Conservation (phyloP, 2,329 filamentous ascomycete species). For the Bipolaris gigantea region DNA sequence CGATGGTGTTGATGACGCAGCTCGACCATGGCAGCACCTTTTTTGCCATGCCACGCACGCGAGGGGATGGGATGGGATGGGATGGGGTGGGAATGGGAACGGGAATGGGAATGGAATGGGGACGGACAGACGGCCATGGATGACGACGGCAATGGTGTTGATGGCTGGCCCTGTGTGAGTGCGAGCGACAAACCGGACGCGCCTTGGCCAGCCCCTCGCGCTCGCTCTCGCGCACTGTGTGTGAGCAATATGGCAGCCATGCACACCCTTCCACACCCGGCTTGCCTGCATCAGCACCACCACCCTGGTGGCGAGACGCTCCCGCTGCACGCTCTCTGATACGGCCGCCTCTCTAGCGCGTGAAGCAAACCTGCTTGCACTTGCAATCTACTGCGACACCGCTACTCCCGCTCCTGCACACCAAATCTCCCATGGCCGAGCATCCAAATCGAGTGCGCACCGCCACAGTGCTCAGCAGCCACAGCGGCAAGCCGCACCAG, state of each 20-base stretch:
- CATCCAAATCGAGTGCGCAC: conserved; percentile 9
- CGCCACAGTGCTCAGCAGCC: conserved; percentile 31
- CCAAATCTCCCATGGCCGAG: not conserved
- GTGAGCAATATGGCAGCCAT: conserved; percentile 3
- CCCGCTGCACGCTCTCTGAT: not conserved
- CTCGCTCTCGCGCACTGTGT: not conserved
- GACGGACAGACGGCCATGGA: not conserved
- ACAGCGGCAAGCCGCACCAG: conserved; percentile 26
- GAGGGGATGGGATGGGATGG: conserved; percentile 1
- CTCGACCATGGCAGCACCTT: conserved; percentile 12
- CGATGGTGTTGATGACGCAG: conserved; percentile 14
- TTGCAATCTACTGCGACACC: conserved; percentile 12
- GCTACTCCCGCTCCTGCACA: conserved; percentile 3
- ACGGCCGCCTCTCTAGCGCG: not conserved
- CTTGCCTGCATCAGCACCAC: not conserved
- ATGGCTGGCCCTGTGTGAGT: conserved; percentile 9
- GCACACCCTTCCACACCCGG: not conserved
- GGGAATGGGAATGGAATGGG: too few relatives aligned
- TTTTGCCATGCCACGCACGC: not conserved
- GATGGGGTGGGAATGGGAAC: too few relatives aligned
- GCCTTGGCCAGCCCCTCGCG: conserved; percentile 6
- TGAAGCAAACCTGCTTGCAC: not conserved
- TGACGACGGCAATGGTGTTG: not conserved
- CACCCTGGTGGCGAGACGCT: conserved; percentile 5
- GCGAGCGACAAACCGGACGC: conserved; percentile 9